Conservation (phyloP, 2,329 filamentous ascomycete genomes). For the Ophiostoma himal-ulmi region DNA sequence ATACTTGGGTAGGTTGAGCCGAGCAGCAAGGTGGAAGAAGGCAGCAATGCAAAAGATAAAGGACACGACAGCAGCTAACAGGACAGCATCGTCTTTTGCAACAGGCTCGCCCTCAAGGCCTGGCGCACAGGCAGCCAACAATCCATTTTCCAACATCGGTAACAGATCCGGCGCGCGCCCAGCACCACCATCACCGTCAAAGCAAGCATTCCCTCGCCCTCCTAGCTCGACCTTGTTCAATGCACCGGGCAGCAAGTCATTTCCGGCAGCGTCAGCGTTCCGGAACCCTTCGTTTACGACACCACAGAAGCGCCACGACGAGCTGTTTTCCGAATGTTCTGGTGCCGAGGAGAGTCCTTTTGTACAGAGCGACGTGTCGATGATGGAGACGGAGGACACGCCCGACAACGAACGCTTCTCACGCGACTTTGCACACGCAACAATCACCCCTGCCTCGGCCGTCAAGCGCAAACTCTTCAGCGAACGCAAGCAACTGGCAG, state of each 20-base stretch:
- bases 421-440: constrained; percentile 38
- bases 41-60: not conserved
- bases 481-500: constrained; percentile 1
- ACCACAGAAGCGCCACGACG: constrained; percentile 52
- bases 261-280: constrained; percentile 49
- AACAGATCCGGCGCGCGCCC: not conserved
- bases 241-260: constrained; percentile 38
- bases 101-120: constrained; percentile 28
- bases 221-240: constrained; percentile 45
- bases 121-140: constrained; percentile 21
- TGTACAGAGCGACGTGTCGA: constrained; percentile 49
- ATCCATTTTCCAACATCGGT: constrained; percentile 29
- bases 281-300: constrained; percentile 61
- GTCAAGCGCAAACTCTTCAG: constrained; percentile 25
- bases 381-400: constrained; percentile 47
- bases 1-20: constrained; percentile 38
- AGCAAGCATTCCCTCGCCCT: constrained; percentile 34
- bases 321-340: constrained; percentile 50
- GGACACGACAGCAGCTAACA: constrained; percentile 14
- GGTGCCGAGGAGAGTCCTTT: constrained; percentile 57
- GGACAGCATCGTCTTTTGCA: constrained; percentile 27
- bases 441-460: constrained; percentile 45
- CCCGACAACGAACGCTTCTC: constrained; percentile 46
- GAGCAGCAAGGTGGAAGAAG: not conserved
- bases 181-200: constrained; percentile 28